A percentile compares a stretch with the other conserved stretches of the same genome.
phyloP scores from a whole-genome alignment of 192 early-diverging fungal genomes.

The Backusella luteola region DNA sequence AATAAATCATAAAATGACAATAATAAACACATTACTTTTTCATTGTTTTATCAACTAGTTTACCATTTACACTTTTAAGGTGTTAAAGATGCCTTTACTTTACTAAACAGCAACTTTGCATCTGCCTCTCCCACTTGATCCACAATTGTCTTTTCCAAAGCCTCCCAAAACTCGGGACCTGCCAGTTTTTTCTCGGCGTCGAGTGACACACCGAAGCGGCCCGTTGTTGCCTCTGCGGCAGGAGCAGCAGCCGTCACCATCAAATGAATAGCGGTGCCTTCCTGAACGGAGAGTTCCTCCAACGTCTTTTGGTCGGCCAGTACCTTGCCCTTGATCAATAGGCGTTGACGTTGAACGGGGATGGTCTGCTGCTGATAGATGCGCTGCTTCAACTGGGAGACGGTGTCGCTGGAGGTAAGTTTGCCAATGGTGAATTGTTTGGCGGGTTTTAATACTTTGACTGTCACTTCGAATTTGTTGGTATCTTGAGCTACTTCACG shows the following conservation, averaged over 20 bases:
- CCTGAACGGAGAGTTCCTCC: slow-evolving; percentile 43
- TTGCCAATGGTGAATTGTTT: slow-evolving; percentile 26
- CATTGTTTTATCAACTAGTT: not conserved
- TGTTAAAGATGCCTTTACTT: slow-evolving; percentile 9
- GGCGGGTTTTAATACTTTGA: slow-evolving; percentile 38
- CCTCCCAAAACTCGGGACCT: slow-evolving; percentile 20
- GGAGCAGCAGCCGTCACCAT: slow-evolving; percentile 40
- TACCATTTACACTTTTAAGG: not conserved
- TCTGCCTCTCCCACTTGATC: slow-evolving; percentile 12
- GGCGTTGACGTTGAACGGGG: slow-evolving; percentile 42
- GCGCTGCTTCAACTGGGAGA: slow-evolving; percentile 29
- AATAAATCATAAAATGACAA: not conserved
- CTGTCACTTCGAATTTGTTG: slow-evolving; percentile 7
- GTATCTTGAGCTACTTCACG: not conserved
- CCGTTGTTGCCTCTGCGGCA: not conserved
- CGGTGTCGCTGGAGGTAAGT: slow-evolving; percentile 15
- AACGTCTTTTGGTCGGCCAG: slow-evolving; percentile 53
- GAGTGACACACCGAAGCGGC: slow-evolving; percentile 11
- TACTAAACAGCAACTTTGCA: slow-evolving; percentile 9
- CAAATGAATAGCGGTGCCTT: slow-evolving; percentile 47
- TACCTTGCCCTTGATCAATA: slow-evolving; percentile 61
- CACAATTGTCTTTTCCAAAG: slow-evolving; percentile 11
- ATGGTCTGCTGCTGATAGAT: slow-evolving; percentile 31
- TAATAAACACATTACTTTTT: not conserved
- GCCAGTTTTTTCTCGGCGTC: slow-evolving; percentile 14